These are phyloP conservation scores for Pezicula rhizophila DNA, from an alignment of 2,329 filamentous ascomycete genomes.

Conservation along the genomic window DNA sequence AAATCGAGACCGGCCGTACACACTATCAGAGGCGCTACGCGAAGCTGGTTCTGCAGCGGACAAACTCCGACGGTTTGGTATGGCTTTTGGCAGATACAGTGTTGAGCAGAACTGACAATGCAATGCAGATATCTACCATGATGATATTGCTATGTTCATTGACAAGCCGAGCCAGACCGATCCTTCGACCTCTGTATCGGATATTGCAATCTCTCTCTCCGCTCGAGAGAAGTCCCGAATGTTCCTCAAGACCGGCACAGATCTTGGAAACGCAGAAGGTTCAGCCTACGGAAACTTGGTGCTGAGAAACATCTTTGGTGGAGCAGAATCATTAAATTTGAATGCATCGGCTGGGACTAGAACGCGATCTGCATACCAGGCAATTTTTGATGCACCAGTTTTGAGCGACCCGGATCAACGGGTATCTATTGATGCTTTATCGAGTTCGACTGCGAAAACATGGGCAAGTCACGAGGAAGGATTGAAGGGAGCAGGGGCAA, in stretches of 20 bases:
- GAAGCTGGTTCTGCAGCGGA: constrained; percentile 65
- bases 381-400: constrained; percentile 76
- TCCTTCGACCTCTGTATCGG: constrained; percentile 64
- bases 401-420: constrained; percentile 77
- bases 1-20: constrained; percentile 62
- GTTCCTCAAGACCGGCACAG: constrained; percentile 88
- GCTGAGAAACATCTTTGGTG: constrained; percentile 89
- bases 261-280: constrained; percentile 88
- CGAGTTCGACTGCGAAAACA: constrained; percentile 78
- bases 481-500: constrained; percentile 69
- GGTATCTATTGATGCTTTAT: constrained; percentile 72
- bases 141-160: constrained; percentile 75
- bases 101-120: no score
- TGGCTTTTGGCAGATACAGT: constrained; percentile 12
- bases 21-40: constrained; percentile 70
- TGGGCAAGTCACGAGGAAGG: constrained; percentile 95
- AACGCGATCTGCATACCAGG: constrained; percentile 86
- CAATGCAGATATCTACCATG: constrained; percentile 65
- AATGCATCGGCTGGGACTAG: constrained; percentile 86
- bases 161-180: constrained; percentile 67
- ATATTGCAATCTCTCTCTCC: constrained; percentile 74
- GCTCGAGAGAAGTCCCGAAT: constrained; percentile 76
- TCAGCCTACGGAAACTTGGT: constrained; percentile 85
- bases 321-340: constrained; percentile 81
- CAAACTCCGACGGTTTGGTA: constrained; percentile 78